Conservation (phyloP, 2,329 filamentous ascomycete genomes). For the Ophiostoma sp. region DNA sequence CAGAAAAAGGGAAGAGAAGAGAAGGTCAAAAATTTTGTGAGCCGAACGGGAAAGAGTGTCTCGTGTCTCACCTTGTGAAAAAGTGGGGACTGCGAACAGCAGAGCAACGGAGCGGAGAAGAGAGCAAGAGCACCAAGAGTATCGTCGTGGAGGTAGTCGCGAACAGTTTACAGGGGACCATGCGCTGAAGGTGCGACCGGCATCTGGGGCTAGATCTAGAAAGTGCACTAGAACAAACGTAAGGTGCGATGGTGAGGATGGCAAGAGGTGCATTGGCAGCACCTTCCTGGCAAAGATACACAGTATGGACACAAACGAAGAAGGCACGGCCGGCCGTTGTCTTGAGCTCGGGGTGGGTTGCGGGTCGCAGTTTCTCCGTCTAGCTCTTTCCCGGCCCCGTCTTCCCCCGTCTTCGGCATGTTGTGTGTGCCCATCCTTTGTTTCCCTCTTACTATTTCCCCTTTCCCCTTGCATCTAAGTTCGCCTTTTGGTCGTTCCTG, state of each 20-base stretch:
- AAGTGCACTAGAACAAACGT: background rate
- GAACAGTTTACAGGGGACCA: background rate
- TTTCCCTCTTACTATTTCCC: background rate
- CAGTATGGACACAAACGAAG: background rate
- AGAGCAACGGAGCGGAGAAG: background rate
- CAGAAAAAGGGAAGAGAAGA: slow-evolving; percentile 5
- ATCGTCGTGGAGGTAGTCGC: background rate
- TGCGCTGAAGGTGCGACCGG: background rate
- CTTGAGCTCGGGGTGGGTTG: background rate
- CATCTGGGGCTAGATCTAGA: background rate
- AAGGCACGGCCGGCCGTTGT: background rate
- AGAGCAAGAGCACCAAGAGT: background rate
- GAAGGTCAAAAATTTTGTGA: slow-evolving; percentile 5
- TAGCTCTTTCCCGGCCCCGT: background rate
- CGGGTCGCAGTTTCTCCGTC: background rate
- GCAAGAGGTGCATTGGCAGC: background rate
- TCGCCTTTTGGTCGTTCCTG: background rate
- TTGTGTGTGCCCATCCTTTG: background rate
- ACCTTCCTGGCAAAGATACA: background rate
- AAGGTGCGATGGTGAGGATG: background rate
- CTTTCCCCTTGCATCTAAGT: background rate
- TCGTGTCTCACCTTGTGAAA: slow-evolving; percentile 24
- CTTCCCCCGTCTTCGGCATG: background rate
- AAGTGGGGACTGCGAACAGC: slow-evolving; percentile 5
- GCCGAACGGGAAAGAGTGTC: slow-evolving; percentile 25